Percentiles rank a stretch among this genome's conserved stretches.
These are phyloP conservation scores for Diplodia mutila DNA, from an alignment of 2,329 filamentous ascomycete genomes.

Conservation along the genomic window DNA sequence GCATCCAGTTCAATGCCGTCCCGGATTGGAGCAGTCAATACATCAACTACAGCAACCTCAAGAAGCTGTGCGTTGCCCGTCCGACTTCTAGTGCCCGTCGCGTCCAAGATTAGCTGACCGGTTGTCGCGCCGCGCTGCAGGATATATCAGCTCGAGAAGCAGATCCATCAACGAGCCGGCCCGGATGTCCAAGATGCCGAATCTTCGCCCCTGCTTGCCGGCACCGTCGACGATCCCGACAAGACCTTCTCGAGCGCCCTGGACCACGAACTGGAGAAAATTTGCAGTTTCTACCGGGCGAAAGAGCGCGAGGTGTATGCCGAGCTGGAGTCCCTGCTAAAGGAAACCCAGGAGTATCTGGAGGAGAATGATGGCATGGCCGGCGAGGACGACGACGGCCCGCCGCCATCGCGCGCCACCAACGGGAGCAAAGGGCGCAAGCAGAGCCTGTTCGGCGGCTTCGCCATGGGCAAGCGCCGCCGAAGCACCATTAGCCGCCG, in stretches of 20 bases:
- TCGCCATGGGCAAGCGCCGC: conserved; percentile 53
- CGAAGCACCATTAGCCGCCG: conserved; percentile 47
- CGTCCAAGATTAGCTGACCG: background rate
- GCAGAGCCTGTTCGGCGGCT: conserved; percentile 58
- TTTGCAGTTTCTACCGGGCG: conserved; percentile 83
- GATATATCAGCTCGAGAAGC: conserved; percentile 94
- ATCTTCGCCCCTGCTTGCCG: conserved; percentile 77
- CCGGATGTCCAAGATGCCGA: conserved; percentile 70
- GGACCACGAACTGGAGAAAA: conserved; percentile 90
- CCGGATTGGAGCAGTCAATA: conserved; percentile 99
- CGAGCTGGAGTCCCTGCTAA: conserved; percentile 76
- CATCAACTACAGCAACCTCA: conserved; percentile 97
- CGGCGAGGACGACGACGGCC: conserved; percentile 43
- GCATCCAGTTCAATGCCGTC: conserved; percentile 98
- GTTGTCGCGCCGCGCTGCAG: conserved; percentile 49
- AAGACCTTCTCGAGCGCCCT: conserved; percentile 79
- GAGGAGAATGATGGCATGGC: conserved; percentile 52
- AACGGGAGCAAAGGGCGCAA: conserved; percentile 46
- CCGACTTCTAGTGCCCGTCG: background rate
- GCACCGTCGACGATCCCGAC: conserved; percentile 70
- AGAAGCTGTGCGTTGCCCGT: conserved; percentile 77
- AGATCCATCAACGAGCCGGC: conserved; percentile 64
- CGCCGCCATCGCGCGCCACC: conserved; percentile 34
- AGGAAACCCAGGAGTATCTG: conserved; percentile 72
- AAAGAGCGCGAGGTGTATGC: conserved; percentile 88